phyloP scores from a whole-genome alignment of 306 rosid species.

The Trifolium fragiferum region DNA sequence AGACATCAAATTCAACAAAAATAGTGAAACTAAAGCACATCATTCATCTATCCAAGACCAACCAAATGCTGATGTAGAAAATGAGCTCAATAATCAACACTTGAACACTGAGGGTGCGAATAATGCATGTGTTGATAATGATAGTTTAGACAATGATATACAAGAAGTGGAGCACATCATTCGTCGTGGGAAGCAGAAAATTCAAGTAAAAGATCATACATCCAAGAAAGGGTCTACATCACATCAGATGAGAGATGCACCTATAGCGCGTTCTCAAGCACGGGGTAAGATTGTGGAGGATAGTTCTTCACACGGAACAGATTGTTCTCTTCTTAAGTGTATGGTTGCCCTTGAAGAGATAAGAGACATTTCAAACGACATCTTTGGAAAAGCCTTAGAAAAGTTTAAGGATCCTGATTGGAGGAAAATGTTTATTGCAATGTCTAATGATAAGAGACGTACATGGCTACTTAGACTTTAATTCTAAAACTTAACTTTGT shows the following conservation, averaged over 20 bases:
- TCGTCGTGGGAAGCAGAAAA: neutral
- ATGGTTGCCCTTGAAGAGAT: neutral
- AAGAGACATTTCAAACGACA: neutral
- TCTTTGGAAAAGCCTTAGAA: neutral
- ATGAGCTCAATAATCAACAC: neutral
- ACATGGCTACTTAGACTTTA: neutral
- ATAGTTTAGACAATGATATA: neutral
- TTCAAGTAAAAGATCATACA: neutral
- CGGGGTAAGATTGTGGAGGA: neutral
- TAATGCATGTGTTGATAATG: neutral
- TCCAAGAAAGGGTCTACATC: neutral
- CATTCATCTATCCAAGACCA: neutral
- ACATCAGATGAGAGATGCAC: neutral
- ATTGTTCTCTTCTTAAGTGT: neutral
- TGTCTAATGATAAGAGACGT: neutral
- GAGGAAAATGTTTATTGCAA: neutral
- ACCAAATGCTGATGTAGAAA: no score
- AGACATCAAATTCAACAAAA: neutral
- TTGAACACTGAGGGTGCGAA: neutral
- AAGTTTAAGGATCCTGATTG: neutral
- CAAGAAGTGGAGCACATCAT: neutral
- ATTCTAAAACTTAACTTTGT: neutral
- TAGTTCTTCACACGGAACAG: neutral
- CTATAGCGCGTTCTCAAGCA: no score
- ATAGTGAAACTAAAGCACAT: neutral